Conservation (phyloP, 768 basidiomycete genomes). For the Lepiota brunneoincarnata region DNA sequence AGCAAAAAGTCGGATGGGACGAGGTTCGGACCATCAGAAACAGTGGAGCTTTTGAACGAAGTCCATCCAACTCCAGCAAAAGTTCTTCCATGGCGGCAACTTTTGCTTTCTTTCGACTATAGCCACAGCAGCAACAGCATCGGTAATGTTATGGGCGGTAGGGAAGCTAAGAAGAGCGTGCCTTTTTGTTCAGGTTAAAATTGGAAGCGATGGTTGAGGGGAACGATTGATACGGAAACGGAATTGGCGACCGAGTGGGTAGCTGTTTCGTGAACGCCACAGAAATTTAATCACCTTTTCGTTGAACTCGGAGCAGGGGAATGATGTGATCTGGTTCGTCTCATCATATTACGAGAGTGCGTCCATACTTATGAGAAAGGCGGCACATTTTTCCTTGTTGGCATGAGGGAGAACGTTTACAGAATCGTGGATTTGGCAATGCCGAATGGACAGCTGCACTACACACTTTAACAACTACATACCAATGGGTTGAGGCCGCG, state of each 20-base stretch:
- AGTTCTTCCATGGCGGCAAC: slow-evolving; percentile 22
- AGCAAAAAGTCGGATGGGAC: slow-evolving; percentile 62
- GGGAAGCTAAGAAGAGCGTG: slow-evolving; percentile 30
- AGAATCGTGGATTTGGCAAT: slow-evolving; percentile 59
- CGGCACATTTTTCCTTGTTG: slow-evolving; percentile 92
- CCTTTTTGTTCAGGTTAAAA: slow-evolving; percentile 55
- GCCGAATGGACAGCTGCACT: slow-evolving; percentile 82
- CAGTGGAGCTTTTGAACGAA: slow-evolving; percentile 17
- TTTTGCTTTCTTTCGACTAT: slow-evolving; percentile 20
- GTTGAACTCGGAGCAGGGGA: slow-evolving; percentile 68
- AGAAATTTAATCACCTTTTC: slow-evolving; percentile 59
- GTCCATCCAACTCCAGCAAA: slow-evolving; percentile 51
- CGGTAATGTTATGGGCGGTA: slow-evolving; percentile 26
- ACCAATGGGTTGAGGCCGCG: slow-evolving; percentile 74
- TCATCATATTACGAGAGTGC: slow-evolving; percentile 81
- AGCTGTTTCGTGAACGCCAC: slow-evolving; percentile 45
- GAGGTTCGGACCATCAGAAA: slow-evolving; percentile 40
- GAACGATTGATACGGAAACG: slow-evolving; percentile 34
- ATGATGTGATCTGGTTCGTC: slow-evolving; percentile 81
- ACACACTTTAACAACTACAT: slow-evolving; percentile 79
- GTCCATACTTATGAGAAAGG: slow-evolving; percentile 82
- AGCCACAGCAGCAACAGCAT: slow-evolving; percentile 30
- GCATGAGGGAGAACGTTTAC: slow-evolving; percentile 71
- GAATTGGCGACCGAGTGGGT: slow-evolving; percentile 37
- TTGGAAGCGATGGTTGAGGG: slow-evolving; percentile 51